Evolutionary conservation across 2,329 filamentous ascomycete genomes (phyloP).

Genomic region (Microascus cirrosus): DNA sequence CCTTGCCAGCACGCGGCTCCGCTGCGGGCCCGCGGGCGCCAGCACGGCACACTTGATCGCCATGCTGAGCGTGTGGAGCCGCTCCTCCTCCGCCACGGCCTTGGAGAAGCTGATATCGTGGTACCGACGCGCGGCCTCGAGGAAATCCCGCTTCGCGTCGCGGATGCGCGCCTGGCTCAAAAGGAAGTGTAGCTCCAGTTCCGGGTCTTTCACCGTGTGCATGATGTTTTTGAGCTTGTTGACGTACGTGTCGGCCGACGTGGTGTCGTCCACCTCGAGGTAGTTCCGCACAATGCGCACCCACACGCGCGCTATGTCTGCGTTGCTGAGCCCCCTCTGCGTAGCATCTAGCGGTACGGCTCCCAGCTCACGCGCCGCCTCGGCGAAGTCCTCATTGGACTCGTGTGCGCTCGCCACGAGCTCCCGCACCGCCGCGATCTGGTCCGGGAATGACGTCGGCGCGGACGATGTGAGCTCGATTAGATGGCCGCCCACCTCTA

Average conservation of each 20-base stretch:
- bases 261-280: conserved; percentile 86
- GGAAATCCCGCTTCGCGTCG: conserved; percentile 80
- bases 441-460: conserved; percentile 64
- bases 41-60: conserved; percentile 89
- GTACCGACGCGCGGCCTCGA: conserved; percentile 80
- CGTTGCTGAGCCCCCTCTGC: conserved; percentile 70
- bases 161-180: conserved; percentile 88
- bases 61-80: conserved; percentile 71
- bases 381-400: conserved; percentile 61
- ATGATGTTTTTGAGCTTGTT: conserved; percentile 95
- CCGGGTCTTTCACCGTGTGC: conserved; percentile 67
- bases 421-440: conserved; percentile 68
- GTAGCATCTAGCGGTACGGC: conserved; percentile 83
- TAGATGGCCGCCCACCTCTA: conserved; percentile 66
- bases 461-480: conserved; percentile 52
- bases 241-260: conserved; percentile 72
- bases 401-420: conserved; percentile 78
- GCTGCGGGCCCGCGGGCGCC: conserved; percentile 77
- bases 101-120: conserved; percentile 72
- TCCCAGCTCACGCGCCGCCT: conserved; percentile 66
- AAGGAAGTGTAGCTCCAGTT: conserved; percentile 73
- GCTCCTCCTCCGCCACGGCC: conserved; percentile 75
- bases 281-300: conserved; percentile 91
- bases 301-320: conserved; percentile 78
- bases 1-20: conserved; percentile 67